Conservation (phyloP, 331 rosid genomes). For the Acacia pycnantha region DNA sequence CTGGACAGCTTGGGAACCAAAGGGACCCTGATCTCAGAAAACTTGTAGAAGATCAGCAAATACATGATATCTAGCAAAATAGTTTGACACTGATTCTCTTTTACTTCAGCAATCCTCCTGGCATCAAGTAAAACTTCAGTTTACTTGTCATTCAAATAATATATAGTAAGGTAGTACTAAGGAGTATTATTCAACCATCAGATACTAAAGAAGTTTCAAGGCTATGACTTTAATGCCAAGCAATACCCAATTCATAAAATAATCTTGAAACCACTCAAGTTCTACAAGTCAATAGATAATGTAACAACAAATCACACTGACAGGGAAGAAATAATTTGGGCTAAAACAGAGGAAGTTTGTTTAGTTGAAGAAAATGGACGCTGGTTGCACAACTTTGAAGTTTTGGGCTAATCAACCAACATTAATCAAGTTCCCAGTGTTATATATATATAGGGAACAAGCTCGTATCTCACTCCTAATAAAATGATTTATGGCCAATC, state of each 20-base stretch:
- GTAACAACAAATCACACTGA: neutral
- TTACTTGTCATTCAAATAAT: slow-evolving; percentile 21
- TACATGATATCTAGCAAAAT: slow-evolving; percentile 74
- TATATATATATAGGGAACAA: neutral
- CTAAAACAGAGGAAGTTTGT: neutral
- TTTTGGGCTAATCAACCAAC: neutral
- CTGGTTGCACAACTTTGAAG: neutral
- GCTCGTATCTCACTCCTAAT: neutral
- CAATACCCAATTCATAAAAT: neutral
- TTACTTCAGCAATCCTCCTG: slow-evolving; percentile 85
- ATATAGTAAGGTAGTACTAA: no score
- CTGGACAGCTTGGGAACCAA: slow-evolving; percentile 80
- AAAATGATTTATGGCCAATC: neutral
- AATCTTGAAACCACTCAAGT: neutral
- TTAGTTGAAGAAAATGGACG: neutral
- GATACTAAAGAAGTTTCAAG: neutral
- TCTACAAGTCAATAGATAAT: neutral
- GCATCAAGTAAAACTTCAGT: slow-evolving; percentile 33
- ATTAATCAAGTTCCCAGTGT: neutral
- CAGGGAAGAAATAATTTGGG: neutral
- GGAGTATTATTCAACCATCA: slow-evolving; percentile 12
- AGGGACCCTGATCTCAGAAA: slow-evolving; percentile 68
- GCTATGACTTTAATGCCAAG: neutral
- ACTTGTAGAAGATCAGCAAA: slow-evolving; percentile 55
- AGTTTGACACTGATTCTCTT: slow-evolving; percentile 56